Base-by-base conservation (phyloP, 2,329 filamentous ascomycete species). In the Plectosphaerella plurivora region DNA sequence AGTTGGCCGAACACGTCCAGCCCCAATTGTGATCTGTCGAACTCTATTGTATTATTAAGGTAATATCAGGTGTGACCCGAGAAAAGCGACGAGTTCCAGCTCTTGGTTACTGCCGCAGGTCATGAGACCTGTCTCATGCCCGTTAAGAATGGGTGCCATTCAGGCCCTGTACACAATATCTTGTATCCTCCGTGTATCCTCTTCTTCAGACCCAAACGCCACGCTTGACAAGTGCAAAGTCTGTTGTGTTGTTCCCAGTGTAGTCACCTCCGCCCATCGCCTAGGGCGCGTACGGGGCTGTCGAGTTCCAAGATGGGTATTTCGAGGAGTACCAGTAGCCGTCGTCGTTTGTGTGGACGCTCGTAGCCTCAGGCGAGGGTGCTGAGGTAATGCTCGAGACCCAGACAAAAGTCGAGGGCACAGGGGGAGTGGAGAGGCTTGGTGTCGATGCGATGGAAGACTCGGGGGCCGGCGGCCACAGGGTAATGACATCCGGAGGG, bases 271-370 rank as follows among this genome's bases (percentile, higher is more conserved):
- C 28, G 8, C 28, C 28, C 9, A 12, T 33, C 7, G 28, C 9
- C 9, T 12, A 33, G 28, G 22, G 5, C 22, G 11, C 28, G 28
- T 10, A 33, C 28, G 28, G 28, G 28, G 28, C 28, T 33, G 28
- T 33, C 52, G 61, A 14, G 54, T 75, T 77, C 71, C 71, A 75
- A 0, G 71, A 44, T 3, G 73, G 72, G 51, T 76, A 77, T 28
- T 57, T 56, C 1, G 67, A 67, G 4, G 74, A 74, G 53, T 74
- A 73, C 76, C 75, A 77, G 48, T 61, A 61, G 16, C 75, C 74
- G 50, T 77, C 57, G 51, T 77, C 73, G 41, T 70, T 65, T 12
- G 65, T 66, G 20, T 56, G 55, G 14, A 51, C 56, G 18, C 47
- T 51, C 9, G 50, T 51, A 15, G 47, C 51, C 16, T 44, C 16